Conservation (phyloP, 2,329 filamentous ascomycete genomes). For the Rugonectria rugulosa region DNA sequence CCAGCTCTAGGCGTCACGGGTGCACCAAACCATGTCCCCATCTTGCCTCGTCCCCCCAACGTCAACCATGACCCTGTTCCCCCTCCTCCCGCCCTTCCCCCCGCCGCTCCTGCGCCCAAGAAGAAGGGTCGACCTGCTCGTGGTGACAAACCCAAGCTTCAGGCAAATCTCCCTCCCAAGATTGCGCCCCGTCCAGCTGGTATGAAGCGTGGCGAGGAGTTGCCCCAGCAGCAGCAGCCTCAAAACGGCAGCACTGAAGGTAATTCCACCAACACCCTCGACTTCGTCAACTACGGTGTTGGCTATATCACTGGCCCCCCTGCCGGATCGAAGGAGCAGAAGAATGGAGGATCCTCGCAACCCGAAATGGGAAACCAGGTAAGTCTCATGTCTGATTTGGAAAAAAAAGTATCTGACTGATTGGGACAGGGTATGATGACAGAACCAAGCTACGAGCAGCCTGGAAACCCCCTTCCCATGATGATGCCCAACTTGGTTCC, state of each 20-base stretch:
- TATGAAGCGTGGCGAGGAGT: neutral
- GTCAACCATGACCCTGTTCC: slow-evolving; percentile 13
- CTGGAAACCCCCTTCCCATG: neutral
- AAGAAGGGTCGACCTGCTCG: slow-evolving; percentile 57
- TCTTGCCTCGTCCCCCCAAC: slow-evolving; percentile 35
- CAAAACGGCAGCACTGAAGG: slow-evolving; percentile 1
- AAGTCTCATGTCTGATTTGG: neutral
- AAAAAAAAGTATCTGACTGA: neutral
- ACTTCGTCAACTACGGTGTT: slow-evolving; percentile 11
- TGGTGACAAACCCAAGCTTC: slow-evolving; percentile 47
- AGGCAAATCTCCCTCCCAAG: slow-evolving; percentile 43
- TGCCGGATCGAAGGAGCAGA: neutral
- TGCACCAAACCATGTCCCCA: slow-evolving; percentile 22
- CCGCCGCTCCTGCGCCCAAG: slow-evolving; percentile 36
- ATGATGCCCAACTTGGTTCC: slow-evolving; percentile 8
- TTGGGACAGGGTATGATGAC: slow-evolving; percentile 13
- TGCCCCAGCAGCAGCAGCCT: neutral
- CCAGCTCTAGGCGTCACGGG: neutral
- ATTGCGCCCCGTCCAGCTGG: slow-evolving; percentile 42
- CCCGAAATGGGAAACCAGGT: slow-evolving; percentile 8
- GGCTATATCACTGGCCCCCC: neutral
- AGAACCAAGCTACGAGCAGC: slow-evolving; percentile 8
- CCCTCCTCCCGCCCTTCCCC: slow-evolving; percentile 8
- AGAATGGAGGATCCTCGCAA: neutral
- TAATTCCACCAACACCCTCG: neutral